Percentiles rank a stretch among this genome's conserved stretches.
Conservation (phyloP, 805 yeast species). For the Candida maris region DNA sequence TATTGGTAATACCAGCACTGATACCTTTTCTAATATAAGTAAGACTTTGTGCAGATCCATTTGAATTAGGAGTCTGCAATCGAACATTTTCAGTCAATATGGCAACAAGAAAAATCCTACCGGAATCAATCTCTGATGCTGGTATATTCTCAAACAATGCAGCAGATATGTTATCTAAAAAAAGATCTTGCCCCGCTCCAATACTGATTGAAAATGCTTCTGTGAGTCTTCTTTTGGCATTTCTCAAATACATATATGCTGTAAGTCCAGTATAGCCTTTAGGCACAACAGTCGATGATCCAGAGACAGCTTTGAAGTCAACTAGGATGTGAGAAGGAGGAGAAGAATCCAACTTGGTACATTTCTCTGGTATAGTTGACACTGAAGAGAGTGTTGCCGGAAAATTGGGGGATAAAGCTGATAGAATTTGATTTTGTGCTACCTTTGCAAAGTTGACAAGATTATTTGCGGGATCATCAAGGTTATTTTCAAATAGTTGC, state of each 20-base stretch:
- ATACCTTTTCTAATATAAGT: conserved; percentile 65
- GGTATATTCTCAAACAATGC: conserved; percentile 79
- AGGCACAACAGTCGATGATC: conserved; percentile 56
- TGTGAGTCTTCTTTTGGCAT: conserved; percentile 58
- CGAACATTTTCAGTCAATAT: conserved; percentile 67
- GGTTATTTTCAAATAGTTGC: conserved; percentile 40
- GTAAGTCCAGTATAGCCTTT: conserved; percentile 67
- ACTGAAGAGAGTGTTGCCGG: conserved; percentile 44
- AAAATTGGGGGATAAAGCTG: conserved; percentile 70
- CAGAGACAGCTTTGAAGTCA: conserved; percentile 67
- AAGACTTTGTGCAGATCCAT: conserved; percentile 19
- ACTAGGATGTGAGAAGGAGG: conserved; percentile 68
- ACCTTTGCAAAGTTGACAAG: conserved; percentile 50
- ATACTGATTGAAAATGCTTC: conserved; percentile 77
- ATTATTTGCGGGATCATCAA: conserved; percentile 8
- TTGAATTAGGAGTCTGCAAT: conserved; percentile 28
- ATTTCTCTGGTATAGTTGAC: conserved; percentile 41
- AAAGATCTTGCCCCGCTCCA: conserved; percentile 51
- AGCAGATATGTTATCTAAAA: conserved; percentile 68
- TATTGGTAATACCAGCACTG: conserved; percentile 86
- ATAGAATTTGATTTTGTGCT: conserved; percentile 63
- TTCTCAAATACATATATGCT: conserved; percentile 70
- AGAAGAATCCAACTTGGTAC: conserved; percentile 44
- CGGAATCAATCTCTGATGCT: conserved; percentile 51
- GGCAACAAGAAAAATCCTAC: conserved; percentile 72